Evolutionary conservation across 345 rosid species (phyloP), one percentile per base, ranked within the genome.

Genomic region (Carallia pectinifolia): DNA sequence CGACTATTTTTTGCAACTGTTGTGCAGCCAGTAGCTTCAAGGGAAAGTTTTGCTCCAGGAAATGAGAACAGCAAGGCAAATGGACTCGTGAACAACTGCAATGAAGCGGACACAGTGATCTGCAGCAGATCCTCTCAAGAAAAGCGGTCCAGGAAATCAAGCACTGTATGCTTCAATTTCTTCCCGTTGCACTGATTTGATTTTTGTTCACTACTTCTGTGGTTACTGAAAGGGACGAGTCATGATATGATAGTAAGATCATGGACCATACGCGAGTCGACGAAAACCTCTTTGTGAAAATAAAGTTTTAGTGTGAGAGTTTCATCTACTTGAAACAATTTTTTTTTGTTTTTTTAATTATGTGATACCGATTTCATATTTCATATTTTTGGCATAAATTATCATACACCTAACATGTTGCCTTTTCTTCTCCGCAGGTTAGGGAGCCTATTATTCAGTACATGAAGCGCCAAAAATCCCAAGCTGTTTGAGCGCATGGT

Each of bases 401-500:
- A 38, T 38, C 5, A 38, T 38, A 38, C 40, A 38, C 7, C 6
- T 7, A 38, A 7, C 40, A 38, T 38, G 40, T 38, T 38, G 40
- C 7, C 40, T 38, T 38, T 12, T 7, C 40, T 38, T 5, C 40
- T 38, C 40, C 7, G 65, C 86, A 92, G 99, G 99, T 92, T 56
- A 90, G 88, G 84, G 98, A 95, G 71, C 99, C 98, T 17, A 95
- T 95, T 76, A 72, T 84, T n/a, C 92, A 89, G 85, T 60, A 60
- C 76, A 27, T 70, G 29, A 92, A 92, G 85, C 92, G 97, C 72
- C 96, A 82, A 83, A 92, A 79, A 83, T 83, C 96, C 68, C 88
- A 87, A 73, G 85, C 77, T 59, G 78, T 39, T 66, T 84, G 79
- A 83, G 66, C 58, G 61, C 30, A 36, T 6, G 40, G 40, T 5